Evolutionary conservation across 1,284 basidiomycete genomes (phyloP), one percentile per base, ranked within the genome.

Genomic region (Moesziomyces aphidis): DNA sequence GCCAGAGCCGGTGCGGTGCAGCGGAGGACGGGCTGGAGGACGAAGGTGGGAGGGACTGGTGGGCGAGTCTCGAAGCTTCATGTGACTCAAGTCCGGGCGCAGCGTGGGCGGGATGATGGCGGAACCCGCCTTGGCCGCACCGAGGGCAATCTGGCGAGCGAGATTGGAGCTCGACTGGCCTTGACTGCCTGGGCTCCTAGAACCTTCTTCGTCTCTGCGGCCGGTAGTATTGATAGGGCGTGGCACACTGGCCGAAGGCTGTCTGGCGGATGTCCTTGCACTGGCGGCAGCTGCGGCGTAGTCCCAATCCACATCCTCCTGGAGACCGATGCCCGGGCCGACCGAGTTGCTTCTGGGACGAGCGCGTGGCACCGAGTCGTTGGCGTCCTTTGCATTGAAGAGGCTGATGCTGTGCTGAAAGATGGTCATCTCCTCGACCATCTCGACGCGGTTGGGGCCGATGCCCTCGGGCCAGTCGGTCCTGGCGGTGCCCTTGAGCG

Each of bases 381-480:
- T 59, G 28, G 62, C 67, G 9, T 63, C 53, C 43, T 72, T 72
- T 24, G 76, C 76, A 31, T 73, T 50, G 73, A 95, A 97, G 85
- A 92, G 91, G 6, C 90, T 89, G 44, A 90, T 89, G 1, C 89
- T 89, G 22, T 92, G 89, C 31, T 90, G 90, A 78, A 94, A 91
- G 43, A 96, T 87, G 55, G 88, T 88, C 80, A 92, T 90, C 70
- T 93, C 91, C 83, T 97, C 96, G 10, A 88, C 89, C 19, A 93
- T 88, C 60, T 97, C 94, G 55, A 92, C 87, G 21, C 92, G 89
- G 42, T 91, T 88, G 31, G 92, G 90, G 59, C 93, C 94, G 67
- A 92, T 89, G 42, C 93, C 94, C 88, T 97, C 94, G 5, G 92
- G 91, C 92, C 94, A 97, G 72, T 89, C 88, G 17, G 88, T 89